Evolutionary conservation across 192 early-diverging fungal species (phyloP), one percentile per base, ranked within the genome.

Genomic region (Coemansia sp.): DNA sequence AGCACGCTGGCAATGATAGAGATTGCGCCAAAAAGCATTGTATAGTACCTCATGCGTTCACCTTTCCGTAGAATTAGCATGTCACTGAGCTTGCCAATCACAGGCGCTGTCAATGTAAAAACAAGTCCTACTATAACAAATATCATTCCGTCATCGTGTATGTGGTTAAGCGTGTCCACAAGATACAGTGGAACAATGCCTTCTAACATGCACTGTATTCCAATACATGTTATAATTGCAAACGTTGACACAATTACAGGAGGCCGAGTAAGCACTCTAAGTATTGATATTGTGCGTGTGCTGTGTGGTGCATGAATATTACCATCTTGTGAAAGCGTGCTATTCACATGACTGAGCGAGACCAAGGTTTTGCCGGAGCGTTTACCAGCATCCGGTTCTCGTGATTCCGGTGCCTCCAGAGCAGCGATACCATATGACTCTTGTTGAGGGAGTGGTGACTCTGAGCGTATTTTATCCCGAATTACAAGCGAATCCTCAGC

Each of bases 141-240:
- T 0, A 68, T 67, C 2, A 67, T 59, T 5, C 73, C 73, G 23
- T 56, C 38, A 22, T 58, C 57, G 50, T 66, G 25, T 19, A 54
- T 22, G 0, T 52, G 55, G 21, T 60, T 18, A 10, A 71, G 58
- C 27, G 34, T 44, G 56, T 76, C 74, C 7, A 38, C 52, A 32
- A 76, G 32, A 21, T 76, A 64, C 38, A 76, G 47, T 1, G 74
- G 74, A 23, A 76, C 51, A 8, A 76, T 22, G 3, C 56, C 64
- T 30, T 76, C 74, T 1, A 76, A 64, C 50, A 65, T 76, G 60
- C 68, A 70, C 47, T 76, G 74, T 4, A 76, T 58, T 27, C 74
- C 61, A 9, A 69, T 67, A 27, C 56, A 52, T 10, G 61, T 31
- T 4, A 76, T 28, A 5, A 70, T 76, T 3, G 52, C 22, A 14